Conservation (phyloP, 768 basidiomycete species). For the Collybia nuda region DNA sequence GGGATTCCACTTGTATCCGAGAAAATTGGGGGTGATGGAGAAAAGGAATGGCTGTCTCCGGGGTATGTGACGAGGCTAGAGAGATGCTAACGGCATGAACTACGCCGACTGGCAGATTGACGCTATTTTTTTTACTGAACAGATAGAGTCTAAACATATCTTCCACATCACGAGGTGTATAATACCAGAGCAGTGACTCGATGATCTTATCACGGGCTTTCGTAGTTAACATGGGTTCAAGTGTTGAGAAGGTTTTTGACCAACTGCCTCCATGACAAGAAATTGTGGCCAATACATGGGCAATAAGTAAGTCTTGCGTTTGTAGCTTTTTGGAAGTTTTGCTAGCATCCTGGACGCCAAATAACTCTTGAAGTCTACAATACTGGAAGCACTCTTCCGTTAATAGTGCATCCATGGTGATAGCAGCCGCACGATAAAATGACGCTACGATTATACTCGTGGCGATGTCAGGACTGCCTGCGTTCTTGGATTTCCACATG, state of each 20-base stretch:
- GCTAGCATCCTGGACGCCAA: conserved; percentile 14
- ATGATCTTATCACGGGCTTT: conserved; percentile 27
- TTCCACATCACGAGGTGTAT: conserved; percentile 25
- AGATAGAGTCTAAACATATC: conserved; percentile 32
- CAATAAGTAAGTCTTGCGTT: conserved; percentile 29
- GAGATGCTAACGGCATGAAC: conserved; percentile 29
- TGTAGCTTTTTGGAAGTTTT: conserved; percentile 20
- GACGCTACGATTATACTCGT: conserved; percentile 37
- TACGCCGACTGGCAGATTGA: conserved; percentile 19
- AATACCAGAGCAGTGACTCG: conserved; percentile 15
- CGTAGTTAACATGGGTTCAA: conserved; percentile 16
- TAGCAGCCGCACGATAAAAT: conserved; percentile 45
- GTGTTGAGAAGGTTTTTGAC: conserved; percentile 26
- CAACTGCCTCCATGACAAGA: conserved; percentile 24
- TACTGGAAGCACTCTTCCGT: conserved; percentile 34
- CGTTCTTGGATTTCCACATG: conserved; percentile 31
- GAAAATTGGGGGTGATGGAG: conserved; percentile 31
- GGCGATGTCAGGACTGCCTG: conserved; percentile 16
- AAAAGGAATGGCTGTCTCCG: conserved; percentile 30
- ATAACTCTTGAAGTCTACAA: conserved; percentile 25
- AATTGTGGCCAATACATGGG: conserved; percentile 31
- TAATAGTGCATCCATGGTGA: conserved; percentile 35
- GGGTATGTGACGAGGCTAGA: conserved; percentile 25
- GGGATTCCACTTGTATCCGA: conserved; percentile 26
- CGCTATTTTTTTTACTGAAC: conserved; percentile 21